phyloP scores from a whole-genome alignment of 2,329 filamentous ascomycete species.

The Botrytis paeoniae region DNA sequence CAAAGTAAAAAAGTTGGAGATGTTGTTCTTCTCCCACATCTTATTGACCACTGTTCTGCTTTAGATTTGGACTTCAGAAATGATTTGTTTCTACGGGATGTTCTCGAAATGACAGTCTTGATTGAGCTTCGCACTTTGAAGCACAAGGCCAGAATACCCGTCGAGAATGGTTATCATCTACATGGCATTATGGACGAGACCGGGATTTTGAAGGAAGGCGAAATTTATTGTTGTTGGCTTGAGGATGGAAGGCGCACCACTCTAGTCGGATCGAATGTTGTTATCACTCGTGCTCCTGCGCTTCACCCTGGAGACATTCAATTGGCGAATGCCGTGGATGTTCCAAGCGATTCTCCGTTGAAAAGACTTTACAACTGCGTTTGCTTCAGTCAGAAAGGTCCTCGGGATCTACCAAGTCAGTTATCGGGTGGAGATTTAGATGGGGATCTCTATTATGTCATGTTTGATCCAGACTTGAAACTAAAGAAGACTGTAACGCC shows the following conservation, averaged over 20 bases:
- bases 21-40: slow-evolving; percentile 55
- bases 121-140: slow-evolving; percentile 71
- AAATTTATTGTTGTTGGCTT: slow-evolving; percentile 64
- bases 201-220: slow-evolving; percentile 58
- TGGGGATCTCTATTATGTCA: slow-evolving; percentile 77
- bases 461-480: slow-evolving; percentile 61
- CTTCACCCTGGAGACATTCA: slow-evolving; percentile 82
- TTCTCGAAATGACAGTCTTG: slow-evolving; percentile 69
- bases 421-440: slow-evolving; percentile 81
- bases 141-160: slow-evolving; percentile 71
- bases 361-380: slow-evolving; percentile 67
- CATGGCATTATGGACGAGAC: slow-evolving; percentile 86
- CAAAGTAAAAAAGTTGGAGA: slow-evolving; percentile 59
- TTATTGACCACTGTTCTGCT: slow-evolving; percentile 58
- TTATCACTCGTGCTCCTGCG: slow-evolving; percentile 77
- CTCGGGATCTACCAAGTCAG: slow-evolving; percentile 72
- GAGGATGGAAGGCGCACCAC: slow-evolving; percentile 32
- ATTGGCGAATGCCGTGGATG: slow-evolving; percentile 58
- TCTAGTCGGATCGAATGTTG: slow-evolving; percentile 33
- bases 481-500: slow-evolving; percentile 48
- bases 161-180: slow-evolving; percentile 68
- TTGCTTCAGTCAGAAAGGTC: slow-evolving; percentile 70
- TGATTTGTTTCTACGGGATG: slow-evolving; percentile 66
- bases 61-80: slow-evolving; percentile 62
- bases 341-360: slow-evolving; percentile 58